Base-by-base conservation (phyloP, 1,284 basidiomycete species). In the Boletus semigastroideus region DNA sequence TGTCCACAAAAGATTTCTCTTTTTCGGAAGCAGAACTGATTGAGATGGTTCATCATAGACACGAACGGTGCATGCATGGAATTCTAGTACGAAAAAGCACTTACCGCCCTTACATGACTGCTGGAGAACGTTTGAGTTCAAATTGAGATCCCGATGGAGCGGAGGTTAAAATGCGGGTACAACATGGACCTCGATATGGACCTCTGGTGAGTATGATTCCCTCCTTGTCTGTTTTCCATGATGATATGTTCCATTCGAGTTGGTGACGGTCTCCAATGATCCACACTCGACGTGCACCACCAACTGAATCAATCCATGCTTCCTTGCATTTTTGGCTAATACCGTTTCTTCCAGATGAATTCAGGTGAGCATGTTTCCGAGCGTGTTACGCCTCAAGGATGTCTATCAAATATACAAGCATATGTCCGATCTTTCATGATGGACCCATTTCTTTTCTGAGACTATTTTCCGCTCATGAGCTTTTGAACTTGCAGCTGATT, bases 21-120 rank as follows among this genome's bases (percentile, higher is more conserved):
- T 77, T 56, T 85, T 87, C 85, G 84, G 85, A 87, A 87, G 85
- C 85, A 87, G 85, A 87, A 87, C 85, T 87, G 85, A 86, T 71
- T 73, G 20, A 62, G 54, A 68, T 69, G 49, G 56, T 69, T 80
- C 83, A 85, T 86, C 82, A 79, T 61, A 69, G 42, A 40, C 9
- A 25, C 22, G 5, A 30, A 14, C 13, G 33, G 17, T 10, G 28
- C 20, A 19, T 6, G 9, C 11, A 5, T 14, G 16, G 5, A 9
- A 39, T 25, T 14, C 11, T 13, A 30, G 22, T 22, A 20, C 11
- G 16, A 58, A 42, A 22, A 31, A 5, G 31, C 2, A 59, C 61
- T 61, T 20, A 12, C 43, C 36, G 36, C n/a, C n/a, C 22, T 22
- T 22, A 22, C 22, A 3, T 22, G 22, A n/a, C n/a, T n/a, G n/a